Evolutionary conservation across 176 grass and related monocot genomes (phyloP), one percentile per base, ranked within the genome.

Genomic region (Aegilops longissima): DNA sequence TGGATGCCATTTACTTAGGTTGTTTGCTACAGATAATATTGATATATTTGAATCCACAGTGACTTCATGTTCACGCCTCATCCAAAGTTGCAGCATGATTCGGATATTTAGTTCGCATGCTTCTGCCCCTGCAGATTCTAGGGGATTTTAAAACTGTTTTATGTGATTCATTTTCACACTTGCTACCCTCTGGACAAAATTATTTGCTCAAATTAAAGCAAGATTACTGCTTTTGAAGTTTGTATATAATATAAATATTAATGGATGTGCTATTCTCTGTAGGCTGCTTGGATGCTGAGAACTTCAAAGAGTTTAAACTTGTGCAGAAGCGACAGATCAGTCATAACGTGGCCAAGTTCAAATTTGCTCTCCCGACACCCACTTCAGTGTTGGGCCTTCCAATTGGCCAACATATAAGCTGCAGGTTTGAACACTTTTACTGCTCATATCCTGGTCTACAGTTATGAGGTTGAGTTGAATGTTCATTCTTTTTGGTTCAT

Each of bases 381-480:
- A 90, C 95, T 85, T 97, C 92, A 85, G 82, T 84, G 56, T 33
- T 97, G 61, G 93, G 93, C 36, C 93, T 97, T 83, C 93, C 93
- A 51, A 95, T 98, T 76, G 95, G 95, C 34, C 91, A 98, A 65
- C 95, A 95, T 77, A 95, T 95, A 63, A 95, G 93, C 77, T 98
- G 95, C 93, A 98, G 95, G 93, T 98, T 54, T 52, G 39, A 31
- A 11, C 14, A 51, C 52, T 51, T 52, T 66, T 66, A 25, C 27
- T 56, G 70, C 16, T 84, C n/a, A 52, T 49, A 7, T 78, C 11
- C 66, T 70, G 25, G 24, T 76, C 74, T 42, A 76, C 13, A 29
- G 20, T 44, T 12, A 27, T 64, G 33, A 2, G 16, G 8, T 64
- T 58, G 1, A 29, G 18, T 49, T 23, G 76, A 70, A 62, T 47